Evolutionary conservation across 2,329 filamentous ascomycete species (phyloP).

Genomic region (Sphaerulina vaccinii): DNA sequence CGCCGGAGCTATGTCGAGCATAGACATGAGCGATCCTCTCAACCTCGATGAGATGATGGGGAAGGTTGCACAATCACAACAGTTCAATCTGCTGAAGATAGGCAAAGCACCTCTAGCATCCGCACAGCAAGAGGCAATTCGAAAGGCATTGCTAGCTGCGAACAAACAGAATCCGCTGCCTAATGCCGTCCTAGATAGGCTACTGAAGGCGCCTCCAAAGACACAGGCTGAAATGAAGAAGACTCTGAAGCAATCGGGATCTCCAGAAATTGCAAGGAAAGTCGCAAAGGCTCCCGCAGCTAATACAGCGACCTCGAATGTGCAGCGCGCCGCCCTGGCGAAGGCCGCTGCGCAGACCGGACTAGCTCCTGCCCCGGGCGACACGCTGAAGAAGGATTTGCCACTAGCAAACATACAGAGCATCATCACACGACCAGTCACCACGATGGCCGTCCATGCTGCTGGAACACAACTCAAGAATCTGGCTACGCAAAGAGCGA

Average conservation of each 20-base stretch:
- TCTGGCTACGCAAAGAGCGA: conserved; percentile 31
- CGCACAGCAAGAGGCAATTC: conserved; percentile 34
- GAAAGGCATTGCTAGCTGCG: conserved; percentile 33
- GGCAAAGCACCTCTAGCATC: conserved; percentile 30
- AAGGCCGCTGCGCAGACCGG: conserved; percentile 24
- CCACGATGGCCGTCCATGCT: conserved; percentile 37
- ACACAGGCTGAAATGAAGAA: conserved; percentile 35
- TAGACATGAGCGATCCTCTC: conserved; percentile 43
- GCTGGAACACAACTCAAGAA: conserved; percentile 30
- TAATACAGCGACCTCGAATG: conserved; percentile 24
- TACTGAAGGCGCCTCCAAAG: conserved; percentile 31
- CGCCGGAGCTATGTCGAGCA: conserved; percentile 48
- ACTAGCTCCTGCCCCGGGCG: conserved; percentile 17
- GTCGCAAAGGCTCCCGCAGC: conserved; percentile 28
- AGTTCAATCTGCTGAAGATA: conserved; percentile 32
- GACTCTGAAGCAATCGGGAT: conserved; percentile 26
- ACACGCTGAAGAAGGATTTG: conserved; percentile 30
- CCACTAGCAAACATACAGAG: conserved; percentile 37
- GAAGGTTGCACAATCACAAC: conserved; percentile 37
- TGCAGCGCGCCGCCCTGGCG: conserved; percentile 27
- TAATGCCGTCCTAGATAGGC: conserved; percentile 29
- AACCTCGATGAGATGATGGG: conserved; percentile 38
- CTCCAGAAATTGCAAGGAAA: conserved; percentile 28
- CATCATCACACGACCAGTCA: conserved; percentile 38
- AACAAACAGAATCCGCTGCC: conserved; percentile 34